These are phyloP conservation scores for Phyllosticta capitalensis DNA, from an alignment of 2,329 filamentous ascomycete genomes.

Conservation along the genomic window DNA sequence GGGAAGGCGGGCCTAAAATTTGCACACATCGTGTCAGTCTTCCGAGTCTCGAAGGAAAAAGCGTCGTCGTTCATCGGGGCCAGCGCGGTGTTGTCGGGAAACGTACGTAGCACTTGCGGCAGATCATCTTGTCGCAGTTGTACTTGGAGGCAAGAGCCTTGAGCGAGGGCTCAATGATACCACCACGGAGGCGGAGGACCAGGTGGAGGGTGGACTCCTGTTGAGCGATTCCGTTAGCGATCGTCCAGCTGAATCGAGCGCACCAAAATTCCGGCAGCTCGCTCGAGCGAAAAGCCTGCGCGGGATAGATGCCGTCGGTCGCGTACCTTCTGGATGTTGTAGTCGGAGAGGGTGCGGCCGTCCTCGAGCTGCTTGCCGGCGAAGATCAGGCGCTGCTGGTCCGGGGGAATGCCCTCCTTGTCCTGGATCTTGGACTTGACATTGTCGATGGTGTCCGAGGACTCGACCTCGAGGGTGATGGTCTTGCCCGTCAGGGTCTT, in stretches of 20 bases:
- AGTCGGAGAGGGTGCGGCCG: conserved; percentile 90
- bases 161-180: conserved; percentile 94
- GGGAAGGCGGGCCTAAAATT: conserved; percentile 63
- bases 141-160: conserved; percentile 98
- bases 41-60: neutral
- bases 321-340: conserved; percentile 98
- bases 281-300: neutral
- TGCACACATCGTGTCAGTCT: neutral
- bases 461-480: conserved; percentile 99
- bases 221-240: conserved; percentile 15
- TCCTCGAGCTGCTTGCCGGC: conserved; percentile 99
- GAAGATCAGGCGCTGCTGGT: conserved; percentile 98
- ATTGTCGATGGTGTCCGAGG: conserved; percentile 98
- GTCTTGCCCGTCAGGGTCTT: conserved; percentile 99
- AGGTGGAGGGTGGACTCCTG: conserved; percentile 97
- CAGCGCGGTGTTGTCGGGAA: neutral
- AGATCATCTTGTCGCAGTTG: conserved; percentile 99
- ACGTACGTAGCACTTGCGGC: conserved; percentile 99
- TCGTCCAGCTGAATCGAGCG: neutral
- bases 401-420: conserved; percentile 97
- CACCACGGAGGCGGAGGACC: conserved; percentile 96
- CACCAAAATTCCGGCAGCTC: neutral
- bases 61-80: neutral
- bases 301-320: neutral
- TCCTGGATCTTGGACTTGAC: conserved; percentile 99